Conservation (phyloP, 257 asterid genomes). For the Oldenlandia corymbosa region DNA sequence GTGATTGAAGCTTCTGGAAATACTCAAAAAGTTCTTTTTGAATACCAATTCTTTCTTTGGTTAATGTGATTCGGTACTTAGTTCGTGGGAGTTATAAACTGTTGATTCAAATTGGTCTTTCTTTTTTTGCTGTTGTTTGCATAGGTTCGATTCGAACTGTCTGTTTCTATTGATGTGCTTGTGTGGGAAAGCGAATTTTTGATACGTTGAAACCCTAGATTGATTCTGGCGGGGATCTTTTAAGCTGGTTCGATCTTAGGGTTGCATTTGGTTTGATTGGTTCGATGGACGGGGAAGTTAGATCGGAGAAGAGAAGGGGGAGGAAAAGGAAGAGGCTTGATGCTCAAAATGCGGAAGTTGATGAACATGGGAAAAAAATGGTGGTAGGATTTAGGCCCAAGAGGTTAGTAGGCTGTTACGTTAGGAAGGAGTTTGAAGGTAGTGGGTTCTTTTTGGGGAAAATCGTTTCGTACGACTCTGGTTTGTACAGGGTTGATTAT, state of each 20-base stretch:
- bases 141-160: constrained; percentile 10
- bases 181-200: background rate
- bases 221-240: constrained; percentile 9
- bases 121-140: background rate
- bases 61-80: background rate
- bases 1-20: background rate
- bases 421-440: constrained; percentile 60
- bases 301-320: constrained; percentile 43
- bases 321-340: constrained; percentile 60
- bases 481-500: constrained; percentile 60
- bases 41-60: no score
- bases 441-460: constrained; percentile 62
- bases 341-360: constrained; percentile 36
- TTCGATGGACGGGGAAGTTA: constrained; percentile 45
- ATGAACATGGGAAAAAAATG: constrained; percentile 41
- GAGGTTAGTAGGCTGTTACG: constrained; percentile 55
- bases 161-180: constrained; percentile 5
- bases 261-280: constrained; percentile 21
- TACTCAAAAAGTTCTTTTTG: background rate
- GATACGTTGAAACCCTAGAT: background rate
- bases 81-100: constrained; percentile 5
- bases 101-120: constrained; percentile 1
- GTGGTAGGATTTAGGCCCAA: constrained; percentile 35
- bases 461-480: constrained; percentile 42
- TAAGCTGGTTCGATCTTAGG: background rate